These are phyloP conservation scores for Pseudogymnoascus sp. DNA, from an alignment of 2,329 filamentous ascomycete species.

Conservation along the genomic window DNA sequence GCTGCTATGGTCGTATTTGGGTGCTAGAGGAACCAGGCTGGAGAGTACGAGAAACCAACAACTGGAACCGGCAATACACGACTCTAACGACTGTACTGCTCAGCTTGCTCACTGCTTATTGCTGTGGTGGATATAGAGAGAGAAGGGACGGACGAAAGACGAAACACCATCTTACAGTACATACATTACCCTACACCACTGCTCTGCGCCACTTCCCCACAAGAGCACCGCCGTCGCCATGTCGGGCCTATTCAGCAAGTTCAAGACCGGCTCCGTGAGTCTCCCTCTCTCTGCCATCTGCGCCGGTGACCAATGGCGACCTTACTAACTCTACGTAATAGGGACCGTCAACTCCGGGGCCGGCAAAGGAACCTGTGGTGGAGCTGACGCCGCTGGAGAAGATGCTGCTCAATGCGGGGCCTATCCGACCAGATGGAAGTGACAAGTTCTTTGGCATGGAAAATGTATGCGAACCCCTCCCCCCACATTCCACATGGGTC, in stretches of 20 bases:
- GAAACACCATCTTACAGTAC: background rate
- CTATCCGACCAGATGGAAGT: constrained; percentile 76
- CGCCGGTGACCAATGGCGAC: background rate
- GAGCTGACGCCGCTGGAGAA: constrained; percentile 58
- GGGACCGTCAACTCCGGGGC: background rate
- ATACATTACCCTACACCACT: background rate
- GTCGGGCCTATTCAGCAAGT: constrained; percentile 51
- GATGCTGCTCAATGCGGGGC: constrained; percentile 74
- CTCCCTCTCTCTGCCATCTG: constrained; percentile 6
- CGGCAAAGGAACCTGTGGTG: background rate
- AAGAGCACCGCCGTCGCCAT: constrained; percentile 30
- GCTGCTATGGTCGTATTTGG: background rate
- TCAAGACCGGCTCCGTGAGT: constrained; percentile 50
- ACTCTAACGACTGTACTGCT: background rate
- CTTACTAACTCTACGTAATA: background rate
- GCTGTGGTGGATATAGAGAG: background rate
- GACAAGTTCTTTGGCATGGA: constrained; percentile 98
- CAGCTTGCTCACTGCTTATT: background rate
- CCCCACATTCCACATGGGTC: background rate
- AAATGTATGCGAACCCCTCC: constrained; percentile 59
- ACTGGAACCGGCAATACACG: background rate
- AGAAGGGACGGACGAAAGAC: background rate
- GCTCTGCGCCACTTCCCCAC: background rate
- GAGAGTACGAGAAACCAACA: background rate
- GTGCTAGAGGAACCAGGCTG: background rate